These are phyloP conservation scores for Udeniomyces megalosporus DNA, from an alignment of 768 basidiomycete genomes.

Conservation along the genomic window DNA sequence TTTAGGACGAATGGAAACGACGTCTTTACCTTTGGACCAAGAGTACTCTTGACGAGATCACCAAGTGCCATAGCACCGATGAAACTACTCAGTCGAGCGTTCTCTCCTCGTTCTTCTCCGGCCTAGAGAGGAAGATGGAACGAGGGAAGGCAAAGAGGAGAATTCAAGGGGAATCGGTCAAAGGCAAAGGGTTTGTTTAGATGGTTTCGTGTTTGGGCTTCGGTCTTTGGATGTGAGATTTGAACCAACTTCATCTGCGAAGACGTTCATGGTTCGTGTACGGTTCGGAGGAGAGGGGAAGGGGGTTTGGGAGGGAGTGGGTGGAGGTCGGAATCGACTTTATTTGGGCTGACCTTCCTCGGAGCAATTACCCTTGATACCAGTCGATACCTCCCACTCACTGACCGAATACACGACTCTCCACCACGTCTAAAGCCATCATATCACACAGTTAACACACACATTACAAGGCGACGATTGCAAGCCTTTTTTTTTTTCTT, in stretches of 20 bases:
- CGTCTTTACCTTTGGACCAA: conserved; percentile 67
- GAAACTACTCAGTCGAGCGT: conserved; percentile 94
- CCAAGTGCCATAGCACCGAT: conserved; percentile 93
- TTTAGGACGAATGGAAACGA: background rate
- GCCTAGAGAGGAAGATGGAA: conserved; percentile 24
- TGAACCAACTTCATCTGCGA: conserved; percentile 17
- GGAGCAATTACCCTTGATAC: no score
- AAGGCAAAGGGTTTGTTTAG: background rate
- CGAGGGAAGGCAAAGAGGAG: background rate
- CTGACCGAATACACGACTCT: no score
- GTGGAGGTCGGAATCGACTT: background rate
- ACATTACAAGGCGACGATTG: no score
- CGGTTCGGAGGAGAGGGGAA: background rate
- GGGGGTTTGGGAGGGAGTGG: background rate
- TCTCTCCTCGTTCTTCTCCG: conserved; percentile 80
- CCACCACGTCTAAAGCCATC: no score
- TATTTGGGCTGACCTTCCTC: no score
- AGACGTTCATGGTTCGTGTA: conserved; percentile 16
- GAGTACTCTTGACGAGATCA: conserved; percentile 94
- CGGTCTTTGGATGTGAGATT: no score
- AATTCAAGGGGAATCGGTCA: background rate
- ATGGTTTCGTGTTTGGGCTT: background rate
- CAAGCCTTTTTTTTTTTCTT: no score
- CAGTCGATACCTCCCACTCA: no score
- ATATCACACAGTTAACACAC: no score